Conservation (phyloP, 495 filamentous ascomycete genomes). For the Talaromyces thailandensis region DNA sequence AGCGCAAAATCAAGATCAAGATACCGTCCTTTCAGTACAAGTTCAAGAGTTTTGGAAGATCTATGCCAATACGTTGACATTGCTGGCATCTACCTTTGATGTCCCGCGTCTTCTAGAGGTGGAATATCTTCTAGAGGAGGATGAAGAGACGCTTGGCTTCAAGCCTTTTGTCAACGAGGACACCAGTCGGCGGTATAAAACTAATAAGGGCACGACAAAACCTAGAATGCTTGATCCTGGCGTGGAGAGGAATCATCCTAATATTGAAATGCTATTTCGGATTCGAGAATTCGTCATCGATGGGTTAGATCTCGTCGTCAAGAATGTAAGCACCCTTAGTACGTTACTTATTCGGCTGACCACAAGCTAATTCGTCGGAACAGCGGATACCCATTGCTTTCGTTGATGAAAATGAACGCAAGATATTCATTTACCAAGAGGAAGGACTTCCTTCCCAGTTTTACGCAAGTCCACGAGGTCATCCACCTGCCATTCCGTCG, state of each 20-base stretch:
- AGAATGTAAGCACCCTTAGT: slow-evolving; percentile 30
- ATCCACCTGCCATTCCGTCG: slow-evolving; percentile 27
- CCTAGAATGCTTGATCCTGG: slow-evolving; percentile 45
- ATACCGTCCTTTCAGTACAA: slow-evolving; percentile 47
- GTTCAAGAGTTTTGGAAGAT: slow-evolving; percentile 63
- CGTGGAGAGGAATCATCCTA: slow-evolving; percentile 50
- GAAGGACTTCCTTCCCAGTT: slow-evolving; percentile 43
- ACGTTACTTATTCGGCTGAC: neutral
- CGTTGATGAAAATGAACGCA: slow-evolving; percentile 37
- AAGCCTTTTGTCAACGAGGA: slow-evolving; percentile 48
- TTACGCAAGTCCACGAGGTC: slow-evolving; percentile 32
- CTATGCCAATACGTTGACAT: slow-evolving; percentile 58
- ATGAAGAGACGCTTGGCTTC: slow-evolving; percentile 69
- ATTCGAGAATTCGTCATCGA: slow-evolving; percentile 60
- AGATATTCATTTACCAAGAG: slow-evolving; percentile 48
- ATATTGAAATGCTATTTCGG: slow-evolving; percentile 63
- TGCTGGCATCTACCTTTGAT: slow-evolving; percentile 52
- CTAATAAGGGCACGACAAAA: slow-evolving; percentile 34
- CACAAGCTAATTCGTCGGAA: neutral
- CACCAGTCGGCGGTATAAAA: slow-evolving; percentile 41
- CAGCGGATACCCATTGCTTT: slow-evolving; percentile 38
- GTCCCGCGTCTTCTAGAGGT: slow-evolving; percentile 44
- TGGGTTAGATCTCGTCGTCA: slow-evolving; percentile 47
- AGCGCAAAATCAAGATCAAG: slow-evolving; percentile 45
- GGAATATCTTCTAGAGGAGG: slow-evolving; percentile 68